Base-by-base conservation (phyloP, 73 alveolate genomes). In the Paramecium octaurelia region DNA sequence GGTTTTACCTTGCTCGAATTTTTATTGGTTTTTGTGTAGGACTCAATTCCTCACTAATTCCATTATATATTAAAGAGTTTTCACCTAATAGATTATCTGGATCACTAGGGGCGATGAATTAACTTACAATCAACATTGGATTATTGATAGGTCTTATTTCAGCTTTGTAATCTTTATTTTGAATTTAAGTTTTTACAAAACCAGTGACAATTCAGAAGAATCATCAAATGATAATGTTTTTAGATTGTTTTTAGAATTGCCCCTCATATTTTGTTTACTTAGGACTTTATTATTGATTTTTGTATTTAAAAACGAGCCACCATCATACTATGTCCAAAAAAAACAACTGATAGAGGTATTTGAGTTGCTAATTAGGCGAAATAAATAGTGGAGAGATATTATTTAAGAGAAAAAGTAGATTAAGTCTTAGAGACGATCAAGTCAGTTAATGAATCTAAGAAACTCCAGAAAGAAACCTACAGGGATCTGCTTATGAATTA, bases 41-140 rank as follows among this genome's bases (percentile, higher is more conserved):
- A 4, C 75, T 89, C 3, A 89, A 89, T 44, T 70, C 92, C 18
- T 38, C 91, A 11, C 83, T 89, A 2, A 88, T 89, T 16, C 94
- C 94, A 27, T 68, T 40, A 70, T 89, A 89, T 73, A 89, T 89
- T 44, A 46, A 89, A 16, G 90, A 70, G 46, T 77, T 89, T 24
- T 89, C 94, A 59, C 94, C 94, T 5, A 89, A 34, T 8, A 31
- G 35, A 35, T 34, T 89, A 36, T 89, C 94, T 3, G 94, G 94
- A 20, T 38, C 88, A 6, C 38, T 89, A 43, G 94, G 94, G 1
- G 88, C 92, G 16, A 14, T 89, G 14, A 70, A 70, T 58, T 35
- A 77, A 44, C 54, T 89, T 43, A 46, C 85, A 27, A 71, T 89
- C 43, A 89, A 89, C 34, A 43, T 58, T 6, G 94, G 94, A 42